Evolutionary conservation across 768 basidiomycete genomes (phyloP).

Genomic region (Lactifluus piperatus): DNA sequence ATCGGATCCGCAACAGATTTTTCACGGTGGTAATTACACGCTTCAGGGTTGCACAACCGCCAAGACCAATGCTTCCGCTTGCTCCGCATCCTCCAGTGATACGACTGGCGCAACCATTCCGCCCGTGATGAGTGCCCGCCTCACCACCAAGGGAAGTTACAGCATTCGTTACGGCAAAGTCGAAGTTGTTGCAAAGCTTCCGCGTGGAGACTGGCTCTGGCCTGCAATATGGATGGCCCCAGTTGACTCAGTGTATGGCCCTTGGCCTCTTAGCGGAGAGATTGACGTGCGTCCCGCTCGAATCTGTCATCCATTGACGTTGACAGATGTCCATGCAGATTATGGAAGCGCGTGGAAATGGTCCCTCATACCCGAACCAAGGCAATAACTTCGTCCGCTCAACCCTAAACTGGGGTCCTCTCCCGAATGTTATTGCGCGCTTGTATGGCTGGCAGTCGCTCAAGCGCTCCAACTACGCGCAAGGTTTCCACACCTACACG

Average conservation of each 20-base stretch:
- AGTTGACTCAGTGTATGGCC: slow-evolving; percentile 36
- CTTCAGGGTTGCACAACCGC: slow-evolving; percentile 32
- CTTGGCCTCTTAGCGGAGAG: slow-evolving; percentile 48
- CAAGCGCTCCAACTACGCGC: slow-evolving; percentile 39
- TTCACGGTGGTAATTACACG: slow-evolving; percentile 32
- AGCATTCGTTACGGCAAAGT: slow-evolving; percentile 49
- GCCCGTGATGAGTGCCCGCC: slow-evolving; percentile 45
- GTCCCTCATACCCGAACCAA: slow-evolving; percentile 33
- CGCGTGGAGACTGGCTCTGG: slow-evolving; percentile 38
- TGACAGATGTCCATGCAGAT: slow-evolving; percentile 29
- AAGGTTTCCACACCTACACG: slow-evolving; percentile 44
- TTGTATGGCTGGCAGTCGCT: slow-evolving; percentile 37
- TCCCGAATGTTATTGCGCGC: slow-evolving; percentile 33
- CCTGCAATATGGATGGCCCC: slow-evolving; percentile 42
- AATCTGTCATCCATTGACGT: neutral
- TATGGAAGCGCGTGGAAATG: slow-evolving; percentile 46
- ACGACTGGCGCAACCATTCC: slow-evolving; percentile 34
- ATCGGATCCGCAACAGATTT: slow-evolving; percentile 29
- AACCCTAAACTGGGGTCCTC: slow-evolving; percentile 61
- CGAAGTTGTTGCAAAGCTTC: slow-evolving; percentile 43
- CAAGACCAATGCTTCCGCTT: slow-evolving; percentile 33
- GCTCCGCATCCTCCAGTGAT: slow-evolving; percentile 36
- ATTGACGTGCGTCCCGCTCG: slow-evolving; percentile 41
- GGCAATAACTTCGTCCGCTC: slow-evolving; percentile 44
- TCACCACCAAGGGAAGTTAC: slow-evolving; percentile 41